Percentiles rank a stretch among this genome's conserved stretches.
Conservation (phyloP, 352 stramenopile genomes). For the Globisporangium iwayamae region DNA sequence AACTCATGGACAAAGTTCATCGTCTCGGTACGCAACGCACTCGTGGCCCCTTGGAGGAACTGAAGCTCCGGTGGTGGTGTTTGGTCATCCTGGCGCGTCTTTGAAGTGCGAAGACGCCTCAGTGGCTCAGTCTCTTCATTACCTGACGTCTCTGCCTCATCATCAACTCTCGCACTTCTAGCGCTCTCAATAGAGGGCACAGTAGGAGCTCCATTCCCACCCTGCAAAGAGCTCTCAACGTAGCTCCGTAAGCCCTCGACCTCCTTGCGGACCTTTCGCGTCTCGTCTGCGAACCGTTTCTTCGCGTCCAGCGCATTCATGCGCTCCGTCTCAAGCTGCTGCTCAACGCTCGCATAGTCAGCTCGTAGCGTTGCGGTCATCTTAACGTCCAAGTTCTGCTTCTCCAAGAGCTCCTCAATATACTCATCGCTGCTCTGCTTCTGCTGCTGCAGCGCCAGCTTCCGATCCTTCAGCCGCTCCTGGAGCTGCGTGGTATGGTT, state of each 20-base stretch:
- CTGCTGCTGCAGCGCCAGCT: constrained; percentile 41
- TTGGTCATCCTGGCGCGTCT: neutral
- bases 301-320: constrained; percentile 20
- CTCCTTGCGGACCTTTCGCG: constrained; percentile 30
- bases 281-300: constrained; percentile 26
- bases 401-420: constrained; percentile 29
- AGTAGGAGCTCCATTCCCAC: neutral
- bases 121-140: neutral
- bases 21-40: constrained; percentile 39
- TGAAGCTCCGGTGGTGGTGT: constrained; percentile 32
- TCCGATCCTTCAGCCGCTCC: constrained; percentile 44
- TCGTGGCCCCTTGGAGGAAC: constrained; percentile 43
- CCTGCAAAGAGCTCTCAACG: constrained; percentile 30
- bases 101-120: neutral
- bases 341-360: constrained; percentile 30
- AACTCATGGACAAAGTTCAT: constrained; percentile 53
- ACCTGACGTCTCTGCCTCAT: neutral
- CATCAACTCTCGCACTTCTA: neutral
- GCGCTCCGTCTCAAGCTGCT: constrained; percentile 23
- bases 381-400: constrained; percentile 35
- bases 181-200: neutral
- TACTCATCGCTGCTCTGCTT: constrained; percentile 28
- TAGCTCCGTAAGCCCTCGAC: constrained; percentile 47
- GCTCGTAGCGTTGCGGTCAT: constrained; percentile 35
- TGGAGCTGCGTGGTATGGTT: constrained; percentile 29